These are phyloP conservation scores for Magnaporthiopsis poae DNA, from an alignment of 2,329 filamentous ascomycete species.

Conservation along the genomic window DNA sequence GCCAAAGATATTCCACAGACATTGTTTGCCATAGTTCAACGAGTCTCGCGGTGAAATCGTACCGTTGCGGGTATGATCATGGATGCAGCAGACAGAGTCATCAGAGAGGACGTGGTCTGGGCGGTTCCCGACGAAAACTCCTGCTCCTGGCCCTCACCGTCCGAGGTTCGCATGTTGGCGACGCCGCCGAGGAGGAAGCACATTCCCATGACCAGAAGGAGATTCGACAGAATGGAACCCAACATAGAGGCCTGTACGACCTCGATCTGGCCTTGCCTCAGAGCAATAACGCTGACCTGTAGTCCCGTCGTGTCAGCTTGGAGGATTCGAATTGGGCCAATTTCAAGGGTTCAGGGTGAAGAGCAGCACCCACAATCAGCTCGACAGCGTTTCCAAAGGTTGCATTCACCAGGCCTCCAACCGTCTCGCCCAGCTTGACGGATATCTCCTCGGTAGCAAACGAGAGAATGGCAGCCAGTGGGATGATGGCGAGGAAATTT, in stretches of 20 bases:
- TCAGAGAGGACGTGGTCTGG: slow-evolving; percentile 64
- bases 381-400: slow-evolving; percentile 75
- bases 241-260: slow-evolving; percentile 98
- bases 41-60: slow-evolving; percentile 16
- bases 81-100: slow-evolving; percentile 67
- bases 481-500: slow-evolving; percentile 80
- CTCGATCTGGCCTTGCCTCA: slow-evolving; percentile 75
- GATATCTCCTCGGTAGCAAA: slow-evolving; percentile 77
- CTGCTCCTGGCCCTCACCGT: slow-evolving; percentile 56
- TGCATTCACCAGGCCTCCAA: slow-evolving; percentile 65
- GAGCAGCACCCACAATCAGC: slow-evolving; percentile 53
- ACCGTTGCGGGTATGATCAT: slow-evolving; percentile 68
- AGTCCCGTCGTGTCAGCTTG: slow-evolving; percentile 4
- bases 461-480: slow-evolving; percentile 74
- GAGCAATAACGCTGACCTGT: slow-evolving; percentile 83
- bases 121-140: slow-evolving; percentile 66
- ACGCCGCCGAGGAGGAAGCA: slow-evolving; percentile 70
- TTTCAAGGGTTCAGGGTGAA: neutral
- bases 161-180: slow-evolving; percentile 45
- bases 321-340: neutral
- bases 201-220: slow-evolving; percentile 75
- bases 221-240: slow-evolving; percentile 87
- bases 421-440: slow-evolving; percentile 59
- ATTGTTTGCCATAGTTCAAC: too few relatives aligned
- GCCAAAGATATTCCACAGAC: neutral